Evolutionary conservation across 1,284 basidiomycete species (phyloP).

Genomic region (Cryptococcus amylolentus): DNA sequence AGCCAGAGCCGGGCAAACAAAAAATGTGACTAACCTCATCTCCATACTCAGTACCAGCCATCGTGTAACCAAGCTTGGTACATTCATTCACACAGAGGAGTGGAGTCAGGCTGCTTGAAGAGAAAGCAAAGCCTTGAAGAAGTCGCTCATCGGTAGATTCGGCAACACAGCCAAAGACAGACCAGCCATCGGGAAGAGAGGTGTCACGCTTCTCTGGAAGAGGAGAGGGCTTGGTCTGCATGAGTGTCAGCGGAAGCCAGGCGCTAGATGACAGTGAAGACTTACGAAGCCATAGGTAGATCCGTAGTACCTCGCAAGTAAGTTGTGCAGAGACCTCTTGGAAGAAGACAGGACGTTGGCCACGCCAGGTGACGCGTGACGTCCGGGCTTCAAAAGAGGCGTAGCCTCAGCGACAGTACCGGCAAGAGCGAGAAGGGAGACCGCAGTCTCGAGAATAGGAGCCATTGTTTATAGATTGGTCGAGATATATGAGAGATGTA

Average conservation of each 20-base stretch:
- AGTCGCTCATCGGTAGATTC: constrained; percentile 42
- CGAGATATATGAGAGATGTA: not conserved
- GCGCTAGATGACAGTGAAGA: not conserved
- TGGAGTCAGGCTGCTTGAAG: constrained; percentile 29
- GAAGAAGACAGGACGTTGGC: constrained; percentile 30
- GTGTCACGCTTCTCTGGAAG: constrained; percentile 32
- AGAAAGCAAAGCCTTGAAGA: constrained; percentile 36
- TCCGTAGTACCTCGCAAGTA: constrained; percentile 37
- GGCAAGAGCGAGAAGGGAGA: constrained; percentile 25
- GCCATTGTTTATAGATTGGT: constrained; percentile 25
- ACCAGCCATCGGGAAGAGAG: constrained; percentile 42
- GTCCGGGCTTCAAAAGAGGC: constrained; percentile 31
- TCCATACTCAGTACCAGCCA: constrained; percentile 44
- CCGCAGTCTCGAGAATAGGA: constrained; percentile 34
- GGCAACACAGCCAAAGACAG: constrained; percentile 40
- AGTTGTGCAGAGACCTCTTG: constrained; percentile 23
- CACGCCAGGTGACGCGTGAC: constrained; percentile 38
- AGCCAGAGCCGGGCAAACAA: not conserved
- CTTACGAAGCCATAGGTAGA: constrained; percentile 32
- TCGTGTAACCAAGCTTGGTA: constrained; percentile 35
- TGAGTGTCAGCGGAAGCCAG: not conserved
- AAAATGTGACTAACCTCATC: constrained; percentile 29
- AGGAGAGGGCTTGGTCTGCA: constrained; percentile 30
- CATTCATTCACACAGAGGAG: constrained; percentile 40
- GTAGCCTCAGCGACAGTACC: constrained; percentile 26